Percentiles rank a stretch among this genome's conserved stretches.
phyloP scores from a whole-genome alignment of 1,284 basidiomycete genomes.

The Fomitopsis palustris region DNA sequence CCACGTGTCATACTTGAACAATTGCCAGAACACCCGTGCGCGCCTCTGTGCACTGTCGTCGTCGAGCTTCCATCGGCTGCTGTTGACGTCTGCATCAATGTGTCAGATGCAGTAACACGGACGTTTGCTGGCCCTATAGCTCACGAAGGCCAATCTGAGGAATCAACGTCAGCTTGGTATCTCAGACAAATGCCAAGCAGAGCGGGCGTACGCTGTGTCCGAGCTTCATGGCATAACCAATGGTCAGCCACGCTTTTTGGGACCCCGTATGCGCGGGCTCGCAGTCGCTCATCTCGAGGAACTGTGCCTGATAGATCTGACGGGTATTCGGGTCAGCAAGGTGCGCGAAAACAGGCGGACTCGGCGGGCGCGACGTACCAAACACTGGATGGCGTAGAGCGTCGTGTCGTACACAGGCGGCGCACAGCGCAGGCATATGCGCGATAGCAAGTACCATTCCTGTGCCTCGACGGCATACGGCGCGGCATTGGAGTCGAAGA shows the following conservation, averaged over 20 bases:
- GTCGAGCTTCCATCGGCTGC: slow-evolving; percentile 53
- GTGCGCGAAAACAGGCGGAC: background rate
- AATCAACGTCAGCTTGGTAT: background rate
- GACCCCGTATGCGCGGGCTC: slow-evolving; percentile 39
- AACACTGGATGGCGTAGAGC: slow-evolving; percentile 44
- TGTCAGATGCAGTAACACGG: background rate
- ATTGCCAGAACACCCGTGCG: slow-evolving; percentile 60
- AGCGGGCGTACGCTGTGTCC: slow-evolving; percentile 44
- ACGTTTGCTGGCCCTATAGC: slow-evolving; percentile 13
- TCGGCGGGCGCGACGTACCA: slow-evolving; percentile 35
- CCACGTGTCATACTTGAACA: slow-evolving; percentile 57
- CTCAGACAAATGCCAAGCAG: slow-evolving; percentile 1
- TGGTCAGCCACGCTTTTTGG: slow-evolving; percentile 48
- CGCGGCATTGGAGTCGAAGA: slow-evolving; percentile 44
- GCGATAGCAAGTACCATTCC: slow-evolving; percentile 56
- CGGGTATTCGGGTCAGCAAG: background rate
- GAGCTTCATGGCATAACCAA: slow-evolving; percentile 55
- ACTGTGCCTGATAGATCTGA: slow-evolving; percentile 57
- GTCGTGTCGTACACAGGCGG: slow-evolving; percentile 47
- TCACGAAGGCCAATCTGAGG: slow-evolving; percentile 63
- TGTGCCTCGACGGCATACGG: slow-evolving; percentile 47
- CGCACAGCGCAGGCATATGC: slow-evolving; percentile 45
- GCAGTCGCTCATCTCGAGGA: slow-evolving; percentile 53
- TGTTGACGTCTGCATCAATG: slow-evolving; percentile 51
- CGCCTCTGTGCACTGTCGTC: slow-evolving; percentile 43